Evolutionary conservation across 495 filamentous ascomycete species (phyloP).

Genomic region (Hyphodiscus hymeniophilus): DNA sequence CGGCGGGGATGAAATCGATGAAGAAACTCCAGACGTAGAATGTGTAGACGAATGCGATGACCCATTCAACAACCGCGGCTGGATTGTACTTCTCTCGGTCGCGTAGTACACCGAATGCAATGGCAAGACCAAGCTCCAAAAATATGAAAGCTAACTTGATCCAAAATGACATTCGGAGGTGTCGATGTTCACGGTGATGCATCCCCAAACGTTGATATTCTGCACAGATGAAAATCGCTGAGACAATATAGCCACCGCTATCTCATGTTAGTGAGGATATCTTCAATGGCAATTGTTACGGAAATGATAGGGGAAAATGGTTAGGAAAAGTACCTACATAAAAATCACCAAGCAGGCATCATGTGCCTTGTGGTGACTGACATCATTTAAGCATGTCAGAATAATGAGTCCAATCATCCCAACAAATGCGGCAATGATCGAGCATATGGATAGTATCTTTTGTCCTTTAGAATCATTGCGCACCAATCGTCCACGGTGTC

Average conservation of each 20-base stretch:
- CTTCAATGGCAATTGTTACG: background rate
- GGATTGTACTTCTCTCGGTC: slow-evolving; percentile 27
- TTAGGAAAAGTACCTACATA: slow-evolving; percentile 34
- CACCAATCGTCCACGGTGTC: slow-evolving; percentile 61
- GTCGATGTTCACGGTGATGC: slow-evolving; percentile 52
- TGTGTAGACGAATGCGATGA: slow-evolving; percentile 80
- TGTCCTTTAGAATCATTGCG: slow-evolving; percentile 62
- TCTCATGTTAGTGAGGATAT: too few species aligned
- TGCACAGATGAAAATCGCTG: slow-evolving; percentile 73
- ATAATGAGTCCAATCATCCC: slow-evolving; percentile 74
- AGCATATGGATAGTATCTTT: slow-evolving; percentile 57
- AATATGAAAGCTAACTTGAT: slow-evolving; percentile 76
- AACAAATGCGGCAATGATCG: slow-evolving; percentile 63
- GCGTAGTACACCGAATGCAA: slow-evolving; percentile 34
- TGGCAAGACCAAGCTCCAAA: slow-evolving; percentile 62
- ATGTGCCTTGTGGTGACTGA: slow-evolving; percentile 54
- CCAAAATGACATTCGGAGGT: slow-evolving; percentile 69
- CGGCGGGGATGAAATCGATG: slow-evolving; percentile 79
- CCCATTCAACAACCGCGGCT: slow-evolving; percentile 57
- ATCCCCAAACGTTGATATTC: slow-evolving; percentile 83
- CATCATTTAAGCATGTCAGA: slow-evolving; percentile 74
- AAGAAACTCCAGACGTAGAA: slow-evolving; percentile 82
- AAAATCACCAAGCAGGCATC: slow-evolving; percentile 73
- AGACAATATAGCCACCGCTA: slow-evolving; percentile 68
- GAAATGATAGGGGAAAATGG: background rate